Percentiles rank a stretch among this genome's conserved stretches.
Evolutionary conservation across 129 eudicot genomes (phyloP).

Genomic region (Kitagawia praeruptora): DNA sequence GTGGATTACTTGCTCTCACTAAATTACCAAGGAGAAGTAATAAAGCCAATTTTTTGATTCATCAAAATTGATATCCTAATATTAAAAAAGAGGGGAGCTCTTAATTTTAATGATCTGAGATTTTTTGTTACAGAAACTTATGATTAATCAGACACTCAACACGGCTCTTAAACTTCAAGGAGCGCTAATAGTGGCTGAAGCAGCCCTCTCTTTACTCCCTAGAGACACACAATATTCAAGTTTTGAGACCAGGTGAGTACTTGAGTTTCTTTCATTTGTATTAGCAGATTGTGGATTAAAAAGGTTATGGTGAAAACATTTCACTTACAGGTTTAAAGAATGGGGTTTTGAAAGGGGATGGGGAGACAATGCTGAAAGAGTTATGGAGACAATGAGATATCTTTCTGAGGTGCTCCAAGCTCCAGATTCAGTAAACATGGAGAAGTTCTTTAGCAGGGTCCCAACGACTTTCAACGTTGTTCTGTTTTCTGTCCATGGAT

Average conservation of each 20-base stretch:
- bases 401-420: constrained; percentile 87
- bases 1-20: constrained; percentile 76
- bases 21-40: constrained; percentile 77
- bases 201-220: constrained; percentile 60
- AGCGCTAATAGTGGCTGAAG: constrained; percentile 69
- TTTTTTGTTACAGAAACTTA: constrained; percentile 60
- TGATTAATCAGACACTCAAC: constrained; percentile 85
- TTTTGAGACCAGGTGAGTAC: constrained; percentile 64
- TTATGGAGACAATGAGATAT: constrained; percentile 52
- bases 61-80: not conserved
- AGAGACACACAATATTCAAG: constrained; percentile 61
- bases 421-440: constrained; percentile 75
- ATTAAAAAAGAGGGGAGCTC: not conserved
- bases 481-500: constrained; percentile 87
- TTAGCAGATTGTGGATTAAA: not conserved
- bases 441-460: constrained; percentile 69
- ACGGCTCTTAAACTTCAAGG: constrained; percentile 72
- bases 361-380: constrained; percentile 82
- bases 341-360: constrained; percentile 99
- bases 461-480: constrained; percentile 76
- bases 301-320: not conserved
- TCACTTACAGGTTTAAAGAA: constrained; percentile 61
- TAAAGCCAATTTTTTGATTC: not conserved
- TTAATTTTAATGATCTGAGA: not conserved
- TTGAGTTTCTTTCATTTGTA: not conserved